A percentile compares a stretch with the other conserved stretches of the same genome.
Conservation (phyloP, 1,284 basidiomycete species). For the Hemileia vastatrix region DNA sequence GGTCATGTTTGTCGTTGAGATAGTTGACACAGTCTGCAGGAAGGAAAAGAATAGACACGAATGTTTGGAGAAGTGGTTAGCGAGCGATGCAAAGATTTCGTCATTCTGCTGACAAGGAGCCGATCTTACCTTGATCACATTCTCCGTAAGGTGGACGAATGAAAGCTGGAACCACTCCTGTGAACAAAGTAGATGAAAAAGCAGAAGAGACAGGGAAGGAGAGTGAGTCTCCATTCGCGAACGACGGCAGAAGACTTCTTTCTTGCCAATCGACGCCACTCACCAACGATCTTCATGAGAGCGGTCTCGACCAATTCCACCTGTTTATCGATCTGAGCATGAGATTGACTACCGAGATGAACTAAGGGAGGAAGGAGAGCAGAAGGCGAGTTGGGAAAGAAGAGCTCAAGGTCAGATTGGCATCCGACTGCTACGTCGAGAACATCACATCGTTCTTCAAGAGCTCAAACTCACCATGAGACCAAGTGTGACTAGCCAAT, state of each 20-base stretch:
- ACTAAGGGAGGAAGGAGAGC: neutral
- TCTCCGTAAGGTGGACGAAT: slow-evolving; percentile 21
- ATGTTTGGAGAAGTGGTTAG: too few relatives aligned
- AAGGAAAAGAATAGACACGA: too few relatives aligned
- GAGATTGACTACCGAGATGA: slow-evolving; percentile 1
- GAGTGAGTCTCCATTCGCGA: too few relatives aligned
- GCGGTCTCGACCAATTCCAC: slow-evolving; percentile 15
- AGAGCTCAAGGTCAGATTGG: too few relatives aligned
- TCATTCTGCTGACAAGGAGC: too few relatives aligned
- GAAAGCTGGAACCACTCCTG: slow-evolving; percentile 15
- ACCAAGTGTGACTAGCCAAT: slow-evolving; percentile 21
- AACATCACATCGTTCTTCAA: too few relatives aligned
- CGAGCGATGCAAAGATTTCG: too few relatives aligned
- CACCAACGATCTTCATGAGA: slow-evolving; percentile 17
- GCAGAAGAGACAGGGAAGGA: too few relatives aligned
- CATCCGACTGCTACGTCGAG: too few relatives aligned
- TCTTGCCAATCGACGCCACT: too few relatives aligned
- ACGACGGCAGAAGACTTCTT: too few relatives aligned
- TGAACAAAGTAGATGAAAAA: too few relatives aligned
- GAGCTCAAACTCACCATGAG: neutral
- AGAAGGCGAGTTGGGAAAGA: neutral
- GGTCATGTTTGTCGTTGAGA: slow-evolving; percentile 7
- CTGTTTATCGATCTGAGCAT: slow-evolving; percentile 11
- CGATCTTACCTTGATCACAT: neutral
- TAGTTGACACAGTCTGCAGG: slow-evolving; percentile 23